Base-by-base conservation (phyloP, 2,329 filamentous ascomycete genomes). In the Pyrenophora tritici-repentis region DNA sequence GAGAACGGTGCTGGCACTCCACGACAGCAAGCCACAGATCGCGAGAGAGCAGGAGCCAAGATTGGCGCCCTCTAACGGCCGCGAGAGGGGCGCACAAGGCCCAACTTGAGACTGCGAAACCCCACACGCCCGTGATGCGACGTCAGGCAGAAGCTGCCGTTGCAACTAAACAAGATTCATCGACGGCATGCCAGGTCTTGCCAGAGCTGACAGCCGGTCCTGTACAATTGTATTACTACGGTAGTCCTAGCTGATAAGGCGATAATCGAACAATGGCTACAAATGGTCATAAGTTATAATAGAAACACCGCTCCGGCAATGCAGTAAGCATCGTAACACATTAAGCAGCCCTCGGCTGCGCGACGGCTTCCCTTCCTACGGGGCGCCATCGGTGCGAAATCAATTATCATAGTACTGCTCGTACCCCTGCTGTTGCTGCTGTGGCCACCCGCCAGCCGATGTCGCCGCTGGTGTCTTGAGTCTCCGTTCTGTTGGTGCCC, bases 371-470 rank as follows among this genome's bases (percentile, higher is more conserved):
- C 50, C 56, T 55, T 63, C 53, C 62, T 51, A 65, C 57, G 55
- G 61, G 45, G 67, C 64, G 64, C 66, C 63, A 66, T 10, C 65
- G 50, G 54, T 61, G 59, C 58, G 53, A 58, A 63, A 63, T 68
- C 62, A 73, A 61, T 73, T 65, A 59, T 75, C 70, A 68, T 74
- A 71, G 60, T 74, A 74, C 56, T 57, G 55, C 33, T 75, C 72
- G 51, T 72, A 73, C 52, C 68, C 71, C 53, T 72, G 68, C 63
- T 73, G 68, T 50, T 69, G 67, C 50, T 68, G 47, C 5, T 67
- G 66, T 49, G 62, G 59, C 68, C 67, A 70, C 42, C 65, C 64
- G 40, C 66, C 68, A 50, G 64, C 64, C 65, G 69, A 70, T 42
- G 71, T 71, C 45, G 63, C 65, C 44, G 62, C 67, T 38, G 72